phyloP scores from a whole-genome alignment of 176 grass and related monocot genomes.

The Cenchrus purpureus region DNA sequence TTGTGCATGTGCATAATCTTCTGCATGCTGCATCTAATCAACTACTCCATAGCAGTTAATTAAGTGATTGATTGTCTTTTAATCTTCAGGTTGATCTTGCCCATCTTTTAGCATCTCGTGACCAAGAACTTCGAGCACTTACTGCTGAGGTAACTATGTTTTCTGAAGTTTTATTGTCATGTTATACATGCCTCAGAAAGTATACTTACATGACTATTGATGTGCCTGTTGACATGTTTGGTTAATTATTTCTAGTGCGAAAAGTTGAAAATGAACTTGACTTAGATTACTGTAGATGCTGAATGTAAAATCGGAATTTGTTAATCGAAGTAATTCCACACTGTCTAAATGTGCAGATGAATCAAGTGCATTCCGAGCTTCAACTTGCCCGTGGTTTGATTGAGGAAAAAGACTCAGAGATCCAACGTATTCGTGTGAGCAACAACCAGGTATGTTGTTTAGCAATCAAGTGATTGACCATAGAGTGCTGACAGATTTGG shows the following conservation, averaged over 20 bases:
- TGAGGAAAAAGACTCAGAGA: slow-evolving; percentile 82
- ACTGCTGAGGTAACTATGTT: slow-evolving; percentile 77
- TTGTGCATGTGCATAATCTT: background rate
- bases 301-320: background rate
- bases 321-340: slow-evolving; percentile 11
- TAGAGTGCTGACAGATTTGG: background rate
- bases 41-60: background rate
- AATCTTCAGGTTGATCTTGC: slow-evolving; percentile 88
- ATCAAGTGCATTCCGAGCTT: slow-evolving; percentile 94
- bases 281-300: background rate
- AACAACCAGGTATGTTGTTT: slow-evolving; percentile 71
- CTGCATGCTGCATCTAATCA: slow-evolving; percentile 10
- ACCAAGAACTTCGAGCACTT: slow-evolving; percentile 95
- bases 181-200: slow-evolving; percentile 13
- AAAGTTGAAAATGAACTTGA: background rate
- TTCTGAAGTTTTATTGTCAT: slow-evolving; percentile 11
- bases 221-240: background rate
- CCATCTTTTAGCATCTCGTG: slow-evolving; percentile 93
- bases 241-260: background rate
- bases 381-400: slow-evolving; percentile 83
- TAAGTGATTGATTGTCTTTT: slow-evolving; percentile 23
- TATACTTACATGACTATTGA: background rate
- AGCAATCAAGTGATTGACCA: slow-evolving; percentile 1
- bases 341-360: slow-evolving; percentile 68
- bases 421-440: slow-evolving; percentile 74